Evolutionary conservation across 2,329 filamentous ascomycete species (phyloP).

Genomic region (Ciborinia camelliae): DNA sequence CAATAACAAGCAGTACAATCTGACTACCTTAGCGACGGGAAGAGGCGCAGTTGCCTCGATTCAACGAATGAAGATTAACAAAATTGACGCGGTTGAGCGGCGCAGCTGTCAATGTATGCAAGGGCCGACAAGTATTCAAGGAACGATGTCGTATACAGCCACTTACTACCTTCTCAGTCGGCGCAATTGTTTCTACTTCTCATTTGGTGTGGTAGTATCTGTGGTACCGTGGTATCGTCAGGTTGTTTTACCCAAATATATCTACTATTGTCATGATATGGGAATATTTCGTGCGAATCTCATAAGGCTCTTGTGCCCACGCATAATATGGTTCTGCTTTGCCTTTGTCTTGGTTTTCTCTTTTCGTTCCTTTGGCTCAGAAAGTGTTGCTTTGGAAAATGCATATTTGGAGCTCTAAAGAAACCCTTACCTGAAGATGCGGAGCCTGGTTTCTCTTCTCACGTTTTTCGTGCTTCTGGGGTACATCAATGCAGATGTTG

Average conservation of each 20-base stretch:
- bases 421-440: slow-evolving; percentile 15
- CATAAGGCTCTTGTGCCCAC: not conserved
- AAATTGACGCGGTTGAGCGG: slow-evolving; percentile 14
- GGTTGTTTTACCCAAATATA: slow-evolving; percentile 3
- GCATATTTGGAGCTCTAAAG: slow-evolving; percentile 2
- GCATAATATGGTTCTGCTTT: not conserved
- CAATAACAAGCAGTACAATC: slow-evolving; percentile 8
- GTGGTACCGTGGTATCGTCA: not conserved
- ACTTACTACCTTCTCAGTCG: slow-evolving; percentile 13
- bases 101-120: slow-evolving; percentile 17
- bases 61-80: slow-evolving; percentile 7
- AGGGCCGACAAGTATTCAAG: slow-evolving; percentile 13
- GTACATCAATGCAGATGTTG: slow-evolving; percentile 12
- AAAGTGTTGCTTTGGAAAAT: slow-evolving; percentile 1
- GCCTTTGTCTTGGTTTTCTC: not conserved
- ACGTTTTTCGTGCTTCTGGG: not conserved
- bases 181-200: slow-evolving; percentile 1
- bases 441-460: not conserved
- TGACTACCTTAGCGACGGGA: slow-evolving; percentile 14
- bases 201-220: slow-evolving; percentile 15
- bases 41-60: slow-evolving; percentile 18
- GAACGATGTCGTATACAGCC: not conserved
- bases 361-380: not conserved
- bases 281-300: not conserved
- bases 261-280: not conserved